Base-by-base conservation (phyloP, 495 filamentous ascomycete genomes). In the Neurospora sp. region DNA sequence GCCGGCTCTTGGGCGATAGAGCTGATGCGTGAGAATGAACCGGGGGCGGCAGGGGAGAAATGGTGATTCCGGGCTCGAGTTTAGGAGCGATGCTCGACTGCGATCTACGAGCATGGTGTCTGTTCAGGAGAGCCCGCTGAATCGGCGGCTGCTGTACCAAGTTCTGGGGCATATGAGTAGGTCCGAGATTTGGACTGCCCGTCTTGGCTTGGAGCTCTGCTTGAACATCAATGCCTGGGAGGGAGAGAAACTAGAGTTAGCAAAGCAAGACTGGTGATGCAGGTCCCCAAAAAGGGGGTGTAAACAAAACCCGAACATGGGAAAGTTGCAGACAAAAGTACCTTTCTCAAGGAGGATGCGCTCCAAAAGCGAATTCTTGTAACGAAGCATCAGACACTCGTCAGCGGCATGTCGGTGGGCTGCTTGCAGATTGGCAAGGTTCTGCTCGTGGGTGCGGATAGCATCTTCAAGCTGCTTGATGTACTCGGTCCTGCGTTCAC, bases 391-490 rank as follows among this genome's bases (percentile, higher is more conserved):
- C 75, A 98, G 84, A 81, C 96, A 98, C 81, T 98, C 96, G 80
- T 99, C 96, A 39, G 96, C 96, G 69, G 96, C 96, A 77, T 89
- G 93, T 71, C 96, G 92, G 80, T 98, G 96, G 70, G 93, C 96
- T 77, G 96, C 92, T 82, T 98, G 96, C 72, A 98, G 86, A 76
- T 89, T 95, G 75, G 95, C 91, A 46, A 99, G 85, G 75, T 92
- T 92, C 75, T 97, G 93, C 82, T 99, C 96, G 85, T 98, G 96
- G 75, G 94, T 94, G 80, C 97, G 96, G 82, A 99, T 98, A 72
- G 94, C 97, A 71, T 93, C 93, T 82, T 99, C 96, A 12, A 99
- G 88, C 82, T 99, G 96, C 84, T 98, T 98, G 85, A 99, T 99
- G 81, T 99, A 99, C 85, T 99, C 96, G 38, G 96, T 98, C 75